Percentiles rank a stretch among this genome's conserved stretches.
Conservation (phyloP, 441 rosid species). For the Adansonia rubrostipa region DNA sequence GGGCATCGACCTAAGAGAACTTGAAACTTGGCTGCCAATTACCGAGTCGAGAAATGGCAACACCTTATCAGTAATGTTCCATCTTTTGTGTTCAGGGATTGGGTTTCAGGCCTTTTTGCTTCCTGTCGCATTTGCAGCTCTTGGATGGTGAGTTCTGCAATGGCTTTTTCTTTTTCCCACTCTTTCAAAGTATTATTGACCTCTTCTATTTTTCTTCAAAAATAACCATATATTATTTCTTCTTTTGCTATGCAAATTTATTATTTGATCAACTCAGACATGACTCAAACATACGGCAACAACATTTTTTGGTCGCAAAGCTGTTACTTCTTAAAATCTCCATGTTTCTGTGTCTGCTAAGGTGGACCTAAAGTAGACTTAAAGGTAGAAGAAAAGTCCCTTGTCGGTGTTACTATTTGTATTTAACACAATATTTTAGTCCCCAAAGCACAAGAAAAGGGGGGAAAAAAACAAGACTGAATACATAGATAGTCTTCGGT, state of each 20-base stretch:
- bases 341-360: background rate
- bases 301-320: background rate
- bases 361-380: background rate
- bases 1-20: background rate
- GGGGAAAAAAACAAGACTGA: too few relatives aligned
- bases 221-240: background rate
- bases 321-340: background rate
- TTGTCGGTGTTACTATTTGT: background rate
- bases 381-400: background rate
- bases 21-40: slow-evolving; percentile 72
- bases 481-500: background rate
- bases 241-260: background rate
- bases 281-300: background rate
- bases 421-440: background rate
- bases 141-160: slow-evolving; percentile 58
- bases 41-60: slow-evolving; percentile 84
- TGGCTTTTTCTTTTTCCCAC: background rate
- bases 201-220: too few relatives aligned
- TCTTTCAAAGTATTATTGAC: background rate
- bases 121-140: slow-evolving; percentile 65
- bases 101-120: slow-evolving; percentile 71
- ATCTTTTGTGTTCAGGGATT: slow-evolving; percentile 66
- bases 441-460: background rate
- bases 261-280: background rate
- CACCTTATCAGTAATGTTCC: slow-evolving; percentile 47